A percentile compares a stretch with the other conserved stretches of the same genome.
Conservation (phyloP, 2,329 filamentous ascomycete species). For the Colletotrichum sp. region DNA sequence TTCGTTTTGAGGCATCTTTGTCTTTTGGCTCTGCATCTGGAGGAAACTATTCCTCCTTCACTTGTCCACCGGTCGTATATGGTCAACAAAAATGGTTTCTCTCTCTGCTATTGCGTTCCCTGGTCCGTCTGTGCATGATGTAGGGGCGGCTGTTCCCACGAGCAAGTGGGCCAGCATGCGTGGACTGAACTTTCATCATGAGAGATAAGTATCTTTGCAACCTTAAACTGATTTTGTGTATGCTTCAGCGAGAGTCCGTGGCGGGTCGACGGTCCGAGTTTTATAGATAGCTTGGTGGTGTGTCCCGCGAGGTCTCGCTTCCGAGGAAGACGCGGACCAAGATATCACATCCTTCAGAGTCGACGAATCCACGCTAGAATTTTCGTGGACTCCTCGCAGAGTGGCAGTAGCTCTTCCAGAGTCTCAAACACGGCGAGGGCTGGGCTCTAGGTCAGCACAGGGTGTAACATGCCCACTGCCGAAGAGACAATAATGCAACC, state of each 20-base stretch:
- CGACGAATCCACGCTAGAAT: no score
- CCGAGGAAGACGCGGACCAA: no score
- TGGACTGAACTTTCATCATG: not conserved
- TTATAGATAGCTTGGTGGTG: no score
- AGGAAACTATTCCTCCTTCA: not conserved
- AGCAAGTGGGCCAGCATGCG: not conserved
- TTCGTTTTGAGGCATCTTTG: not conserved
- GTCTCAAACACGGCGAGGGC: not conserved
- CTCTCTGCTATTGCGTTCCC: not conserved
- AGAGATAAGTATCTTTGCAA: not conserved
- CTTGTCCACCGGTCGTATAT: not conserved
- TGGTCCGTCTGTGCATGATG: not conserved
- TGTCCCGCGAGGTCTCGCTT: no score
- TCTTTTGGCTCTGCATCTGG: not conserved
- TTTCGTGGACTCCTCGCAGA: no score
- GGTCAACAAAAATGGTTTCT: slow-evolving; percentile 1
- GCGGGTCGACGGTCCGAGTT: no score
- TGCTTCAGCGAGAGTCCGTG: no score
- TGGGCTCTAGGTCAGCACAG: not conserved
- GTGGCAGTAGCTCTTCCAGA: not conserved
- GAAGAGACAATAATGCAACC: not conserved
- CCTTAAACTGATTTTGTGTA: no score
- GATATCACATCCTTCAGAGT: no score
- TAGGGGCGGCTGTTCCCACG: not conserved
- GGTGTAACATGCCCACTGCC: not conserved